These are phyloP conservation scores for Capronia americana DNA, from an alignment of 2,329 filamentous ascomycete genomes.

Conservation along the genomic window DNA sequence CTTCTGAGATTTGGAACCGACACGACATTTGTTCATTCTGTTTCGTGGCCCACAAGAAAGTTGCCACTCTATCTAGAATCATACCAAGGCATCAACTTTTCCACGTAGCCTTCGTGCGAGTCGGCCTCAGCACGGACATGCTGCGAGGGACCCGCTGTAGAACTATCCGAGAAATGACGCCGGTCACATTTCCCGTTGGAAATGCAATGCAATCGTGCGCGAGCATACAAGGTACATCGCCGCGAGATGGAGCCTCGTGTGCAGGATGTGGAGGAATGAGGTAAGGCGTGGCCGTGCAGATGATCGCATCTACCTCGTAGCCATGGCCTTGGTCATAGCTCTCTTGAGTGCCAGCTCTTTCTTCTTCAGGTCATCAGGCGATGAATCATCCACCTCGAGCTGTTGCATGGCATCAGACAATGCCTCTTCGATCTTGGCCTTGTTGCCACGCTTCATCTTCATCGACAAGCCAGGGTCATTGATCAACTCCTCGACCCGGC, in stretches of 20 bases:
- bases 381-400: constrained; percentile 92
- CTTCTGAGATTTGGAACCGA: not conserved
- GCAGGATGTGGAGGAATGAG: not conserved
- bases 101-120: constrained; percentile 5
- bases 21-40: constrained; percentile 8
- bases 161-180: constrained; percentile 30
- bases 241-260: not conserved
- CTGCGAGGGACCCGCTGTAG: constrained; percentile 5
- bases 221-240: constrained; percentile 19
- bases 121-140: not conserved
- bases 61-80: constrained; percentile 29
- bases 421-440: constrained; percentile 98
- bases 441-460: constrained; percentile 98
- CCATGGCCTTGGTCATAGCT: constrained; percentile 97
- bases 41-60: constrained; percentile 6
- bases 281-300: not conserved
- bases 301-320: constrained; percentile 72
- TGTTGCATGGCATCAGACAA: constrained; percentile 97
- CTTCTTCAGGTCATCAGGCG: constrained; percentile 97
- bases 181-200: constrained; percentile 20
- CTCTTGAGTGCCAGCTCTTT: constrained; percentile 98
- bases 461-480: constrained; percentile 94
- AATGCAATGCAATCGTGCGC: constrained; percentile 26
- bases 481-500: constrained; percentile 97
- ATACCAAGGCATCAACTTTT: constrained; percentile 18